phyloP scores from a whole-genome alignment of 805 yeast genomes.

The Myxozyma neglecta region DNA sequence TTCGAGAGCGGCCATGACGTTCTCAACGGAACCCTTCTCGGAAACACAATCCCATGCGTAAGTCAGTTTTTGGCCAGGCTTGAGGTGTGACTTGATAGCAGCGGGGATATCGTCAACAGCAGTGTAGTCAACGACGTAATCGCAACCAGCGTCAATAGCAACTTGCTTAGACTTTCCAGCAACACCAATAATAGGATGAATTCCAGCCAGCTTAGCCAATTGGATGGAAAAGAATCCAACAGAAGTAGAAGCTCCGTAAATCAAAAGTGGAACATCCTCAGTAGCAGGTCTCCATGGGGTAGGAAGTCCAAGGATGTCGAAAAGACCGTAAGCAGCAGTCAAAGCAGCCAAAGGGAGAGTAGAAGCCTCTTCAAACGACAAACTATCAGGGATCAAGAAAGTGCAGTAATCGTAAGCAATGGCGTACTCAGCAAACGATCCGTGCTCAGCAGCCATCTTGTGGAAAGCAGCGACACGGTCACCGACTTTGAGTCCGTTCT shows the following conservation, averaged over 20 bases:
- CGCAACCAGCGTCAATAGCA: conserved; percentile 20
- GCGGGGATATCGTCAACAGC: conserved; percentile 9
- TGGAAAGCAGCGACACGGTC: conserved; percentile 31
- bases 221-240: conserved; percentile 22
- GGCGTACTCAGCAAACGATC: conserved; percentile 29
- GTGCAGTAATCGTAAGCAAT: conserved; percentile 18
- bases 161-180: conserved; percentile 18
- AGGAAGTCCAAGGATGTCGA: conserved; percentile 22
- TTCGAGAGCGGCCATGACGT: conserved; percentile 12
- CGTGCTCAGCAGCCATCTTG: conserved; percentile 14
- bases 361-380: conserved; percentile 26
- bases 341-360: conserved; percentile 24
- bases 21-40: conserved; percentile 13
- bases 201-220: conserved; percentile 27
- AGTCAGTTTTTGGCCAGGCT: conserved; percentile 17
- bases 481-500: conserved; percentile 14
- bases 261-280: conserved; percentile 17
- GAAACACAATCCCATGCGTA: conserved; percentile 22
- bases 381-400: conserved; percentile 20
- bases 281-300: conserved; percentile 29
- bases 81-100: conserved; percentile 10
- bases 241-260: conserved; percentile 27
- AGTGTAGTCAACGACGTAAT: conserved; percentile 24
- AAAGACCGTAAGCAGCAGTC: conserved; percentile 23
- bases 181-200: conserved; percentile 28